These are phyloP conservation scores for Candida ascalaphidarum DNA, from an alignment of 805 yeast genomes.

Conservation along the genomic window DNA sequence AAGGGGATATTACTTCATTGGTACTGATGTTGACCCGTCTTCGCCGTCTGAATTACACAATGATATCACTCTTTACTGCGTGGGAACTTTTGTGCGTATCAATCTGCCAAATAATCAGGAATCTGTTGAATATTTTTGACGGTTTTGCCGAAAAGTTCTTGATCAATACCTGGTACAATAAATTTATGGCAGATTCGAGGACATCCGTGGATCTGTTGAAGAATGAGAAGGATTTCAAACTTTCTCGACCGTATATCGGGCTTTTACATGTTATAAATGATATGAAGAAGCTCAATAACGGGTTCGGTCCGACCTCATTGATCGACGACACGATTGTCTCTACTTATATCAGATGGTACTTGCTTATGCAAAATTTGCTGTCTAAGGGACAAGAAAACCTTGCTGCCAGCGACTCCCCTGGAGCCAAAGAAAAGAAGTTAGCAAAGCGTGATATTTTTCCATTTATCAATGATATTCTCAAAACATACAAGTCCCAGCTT, in stretches of 20 bases:
- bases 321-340: conserved; percentile 68
- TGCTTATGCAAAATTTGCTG: conserved; percentile 4
- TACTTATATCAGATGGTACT: conserved; percentile 45
- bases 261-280: conserved; percentile 47
- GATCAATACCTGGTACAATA: conserved; percentile 33
- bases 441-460: conserved; percentile 37
- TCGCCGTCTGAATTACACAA: conserved; percentile 70
- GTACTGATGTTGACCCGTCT: conserved; percentile 59
- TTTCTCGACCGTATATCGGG: no score
- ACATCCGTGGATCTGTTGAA: conserved; percentile 15
- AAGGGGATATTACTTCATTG: conserved; percentile 52
- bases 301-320: conserved; percentile 68
- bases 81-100: conserved; percentile 59
- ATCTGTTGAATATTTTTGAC: conserved; percentile 32
- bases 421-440: conserved; percentile 23
- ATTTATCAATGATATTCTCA: conserved; percentile 25
- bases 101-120: conserved; percentile 44
- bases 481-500: conserved; percentile 17
- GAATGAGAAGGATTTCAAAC: conserved; percentile 25
- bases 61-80: conserved; percentile 53
- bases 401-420: conserved; percentile 15
- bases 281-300: conserved; percentile 65
- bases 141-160: conserved; percentile 44
- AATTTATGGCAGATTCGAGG: conserved; percentile 33
- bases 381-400: background rate